A percentile compares a stretch with the other conserved stretches of the same genome.
Conservation (phyloP, 768 basidiomycete species). For the Tulasnella sp. region DNA sequence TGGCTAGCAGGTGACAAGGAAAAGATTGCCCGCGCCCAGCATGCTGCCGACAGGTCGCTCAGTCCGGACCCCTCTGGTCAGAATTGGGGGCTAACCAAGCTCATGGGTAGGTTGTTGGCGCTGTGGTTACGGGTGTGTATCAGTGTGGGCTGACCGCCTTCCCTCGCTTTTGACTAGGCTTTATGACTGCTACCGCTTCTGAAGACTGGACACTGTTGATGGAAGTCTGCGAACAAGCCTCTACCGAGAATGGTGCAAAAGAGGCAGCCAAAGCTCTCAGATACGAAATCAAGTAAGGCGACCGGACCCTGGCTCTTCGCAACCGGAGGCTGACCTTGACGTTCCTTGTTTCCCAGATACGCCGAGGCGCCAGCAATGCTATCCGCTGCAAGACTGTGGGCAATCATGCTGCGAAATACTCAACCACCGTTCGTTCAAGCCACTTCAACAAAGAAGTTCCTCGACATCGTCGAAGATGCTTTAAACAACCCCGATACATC, state of each 20-base stretch:
- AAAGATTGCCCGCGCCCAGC: background rate
- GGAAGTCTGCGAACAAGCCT: conserved; percentile 76
- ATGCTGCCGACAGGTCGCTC: background rate
- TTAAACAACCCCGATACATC: conserved; percentile 53
- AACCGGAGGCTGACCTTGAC: background rate
- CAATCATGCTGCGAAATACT: conserved; percentile 73
- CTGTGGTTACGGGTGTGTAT: too few species aligned
- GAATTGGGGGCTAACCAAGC: conserved; percentile 25
- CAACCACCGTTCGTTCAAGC: conserved; percentile 31
- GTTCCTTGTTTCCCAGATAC: conserved; percentile 38
- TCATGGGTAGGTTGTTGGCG: conserved; percentile 23
- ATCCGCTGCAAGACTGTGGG: conserved; percentile 76
- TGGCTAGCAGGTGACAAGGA: conserved; percentile 21
- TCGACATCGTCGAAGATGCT: conserved; percentile 70
- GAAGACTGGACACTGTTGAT: conserved; percentile 78
- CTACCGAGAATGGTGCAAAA: conserved; percentile 63
- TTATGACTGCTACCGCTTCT: conserved; percentile 33
- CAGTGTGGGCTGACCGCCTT: background rate
- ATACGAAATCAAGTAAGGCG: conserved; percentile 71
- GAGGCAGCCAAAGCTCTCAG: conserved; percentile 77
- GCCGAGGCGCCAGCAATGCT: conserved; percentile 69
- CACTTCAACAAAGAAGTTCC: conserved; percentile 65
- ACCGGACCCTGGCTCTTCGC: background rate
- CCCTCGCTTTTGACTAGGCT: conserved; percentile 10
- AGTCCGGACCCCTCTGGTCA: conserved; percentile 9